Base-by-base conservation (phyloP, 78 protist species). In the Speleostelium caveatum region DNA sequence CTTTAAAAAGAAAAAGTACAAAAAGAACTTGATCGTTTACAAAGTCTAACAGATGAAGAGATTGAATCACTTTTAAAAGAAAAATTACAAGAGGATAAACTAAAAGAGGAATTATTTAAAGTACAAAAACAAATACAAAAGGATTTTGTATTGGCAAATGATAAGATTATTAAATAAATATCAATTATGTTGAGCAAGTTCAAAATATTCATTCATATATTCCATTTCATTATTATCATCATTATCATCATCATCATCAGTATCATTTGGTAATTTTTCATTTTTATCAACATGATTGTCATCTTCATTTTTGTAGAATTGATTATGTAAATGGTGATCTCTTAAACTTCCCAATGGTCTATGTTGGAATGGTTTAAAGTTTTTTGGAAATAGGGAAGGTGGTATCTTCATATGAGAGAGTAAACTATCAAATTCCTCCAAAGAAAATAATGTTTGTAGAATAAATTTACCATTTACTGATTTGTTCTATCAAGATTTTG, bases 11-110 rank as follows among this genome's bases (percentile, higher is more conserved):
- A 68, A 41, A 6, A 41, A 17, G 59, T 45, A 16, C 21, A 41
- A 0, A 68, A 42, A 41, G 14, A 21, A n/a, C 16, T 41, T 17
- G 58, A 41, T 4, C 60, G 41, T 35, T 41, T 68, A 2, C 60
- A 68, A 68, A 68, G 28, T 42, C 21, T 68, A 41, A n/a, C 55
- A 41, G 75, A 68, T 5, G 59, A 68, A 8, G 59, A 68, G 22
- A 68, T 68, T 26, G 38, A 24, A 68, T 21, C 36, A 17, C 14
- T 68, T 12, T 26, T 68, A 35, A 30, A 38, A 2, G 22, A 28
- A 3, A 19, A n/a, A n/a, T n/a, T n/a, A n/a, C n/a, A n/a, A n/a
- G n/a, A n/a, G n/a, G n/a, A n/a, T n/a, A n/a, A n/a, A n/a, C n/a
- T 8, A 5, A 45, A 56, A 56, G 30, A 19, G 3, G 61, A 7